These are phyloP conservation scores for Anisodus acutangulus DNA, from an alignment of 257 asterid species.

Conservation along the genomic window DNA sequence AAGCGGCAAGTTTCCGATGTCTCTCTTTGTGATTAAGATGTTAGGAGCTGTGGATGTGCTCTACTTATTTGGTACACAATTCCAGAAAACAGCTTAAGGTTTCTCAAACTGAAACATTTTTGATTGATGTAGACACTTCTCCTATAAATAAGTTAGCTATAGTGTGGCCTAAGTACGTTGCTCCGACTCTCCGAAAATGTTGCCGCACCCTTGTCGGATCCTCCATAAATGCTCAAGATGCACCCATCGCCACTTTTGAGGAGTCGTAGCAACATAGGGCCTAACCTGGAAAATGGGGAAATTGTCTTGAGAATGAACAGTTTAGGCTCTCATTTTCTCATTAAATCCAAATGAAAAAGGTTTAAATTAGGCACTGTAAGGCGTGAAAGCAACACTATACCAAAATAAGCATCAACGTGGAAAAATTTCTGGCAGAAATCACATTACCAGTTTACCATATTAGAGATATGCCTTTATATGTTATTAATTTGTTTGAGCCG, in stretches of 20 bases:
- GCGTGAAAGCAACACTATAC: background rate
- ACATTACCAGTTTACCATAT: background rate
- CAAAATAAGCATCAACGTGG: background rate
- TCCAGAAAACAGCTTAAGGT: too few species aligned
- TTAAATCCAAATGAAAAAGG: background rate
- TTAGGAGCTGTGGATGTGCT: background rate
- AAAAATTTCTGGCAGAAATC: background rate
- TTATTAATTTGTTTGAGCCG: background rate
- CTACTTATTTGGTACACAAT: background rate
- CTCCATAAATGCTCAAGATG: too few species aligned
- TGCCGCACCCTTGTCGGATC: too few species aligned
- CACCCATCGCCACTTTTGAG: too few species aligned
- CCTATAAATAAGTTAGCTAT: background rate
- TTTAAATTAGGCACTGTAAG: background rate
- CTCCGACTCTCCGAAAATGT: too few species aligned
- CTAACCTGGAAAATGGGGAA: background rate
- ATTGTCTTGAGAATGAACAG: background rate
- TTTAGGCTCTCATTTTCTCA: background rate
- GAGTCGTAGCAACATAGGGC: too few species aligned
- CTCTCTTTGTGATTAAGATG: background rate
- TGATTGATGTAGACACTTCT: too few species aligned
- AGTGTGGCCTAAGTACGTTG: background rate
- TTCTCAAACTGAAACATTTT: too few species aligned
- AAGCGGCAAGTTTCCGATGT: background rate
- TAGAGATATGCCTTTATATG: background rate